Base-by-base conservation (phyloP, 371 early-diverging fungal genomes). In the Circinella minor region DNA sequence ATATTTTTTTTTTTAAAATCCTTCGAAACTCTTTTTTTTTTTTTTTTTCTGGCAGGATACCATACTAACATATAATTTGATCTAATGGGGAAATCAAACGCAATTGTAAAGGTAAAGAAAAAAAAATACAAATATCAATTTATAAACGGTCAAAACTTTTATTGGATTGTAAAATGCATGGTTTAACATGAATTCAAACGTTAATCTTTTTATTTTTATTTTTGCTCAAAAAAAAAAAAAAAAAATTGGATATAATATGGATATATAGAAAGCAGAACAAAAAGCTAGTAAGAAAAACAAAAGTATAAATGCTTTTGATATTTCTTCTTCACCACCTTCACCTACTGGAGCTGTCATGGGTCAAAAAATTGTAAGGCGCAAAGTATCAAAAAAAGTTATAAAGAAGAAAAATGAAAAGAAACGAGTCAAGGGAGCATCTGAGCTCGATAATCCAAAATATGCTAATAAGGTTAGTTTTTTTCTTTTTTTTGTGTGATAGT, bases 391-490 rank as follows among this genome's bases (percentile, higher is more conserved):
- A 27, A 57, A 57, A 34, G 14, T 57, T 6, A 11, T 17, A 1
- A 57, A 34, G 34, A 36, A 65, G 65, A 38, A 36, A 34, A 46
- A 66, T 17, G 17, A 66, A 20, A 66, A 66, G 34, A 17, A 36
- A 14, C 59, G 59, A 6, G 59, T n/a, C 8, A 66, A 66, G 15
- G 67, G 67, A 38, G 55, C n/a, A n/a, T 66, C 67, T 36, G 67
- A 66, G 59, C 59, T 57, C 13, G 59, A 66, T 20, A 66, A 66
- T 36, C 65, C 65, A 36, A 65, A 65, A 37, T 65, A 36, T 65
- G 65, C 65, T 6, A 47, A 46, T 37, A 65, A 34, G 34, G 65
- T 65, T 43, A 43, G 43, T 43, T 11, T 43, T 11, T 27, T 27
- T 27, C 3, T 11, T 43, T 11, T 27, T 27, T 27, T 27, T 27